Conservation (phyloP, 2,329 filamentous ascomycete species). For the Aureobasidium sp. region DNA sequence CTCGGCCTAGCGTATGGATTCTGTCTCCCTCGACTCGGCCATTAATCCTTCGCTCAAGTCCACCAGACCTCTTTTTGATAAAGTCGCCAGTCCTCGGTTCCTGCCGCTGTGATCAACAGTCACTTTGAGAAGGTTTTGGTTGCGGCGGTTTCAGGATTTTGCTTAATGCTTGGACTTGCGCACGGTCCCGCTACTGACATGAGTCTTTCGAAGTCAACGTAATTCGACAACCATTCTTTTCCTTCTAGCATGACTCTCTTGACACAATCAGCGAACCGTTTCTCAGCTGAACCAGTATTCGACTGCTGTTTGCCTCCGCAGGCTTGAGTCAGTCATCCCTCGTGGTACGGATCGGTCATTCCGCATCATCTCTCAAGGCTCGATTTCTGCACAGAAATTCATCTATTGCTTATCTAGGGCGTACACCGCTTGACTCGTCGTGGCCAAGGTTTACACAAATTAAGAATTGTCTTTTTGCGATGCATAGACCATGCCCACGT, state of each 20-base stretch:
- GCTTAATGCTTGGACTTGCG: neutral
- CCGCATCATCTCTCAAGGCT: neutral
- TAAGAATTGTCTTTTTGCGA: neutral
- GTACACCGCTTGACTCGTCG: neutral
- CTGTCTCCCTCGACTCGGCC: too few relatives aligned
- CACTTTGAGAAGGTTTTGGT: too few relatives aligned
- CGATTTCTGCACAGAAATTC: neutral
- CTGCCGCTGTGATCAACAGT: neutral
- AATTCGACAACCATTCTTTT: neutral
- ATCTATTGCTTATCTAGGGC: neutral
- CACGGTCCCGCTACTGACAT: neutral
- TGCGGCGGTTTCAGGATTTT: neutral
- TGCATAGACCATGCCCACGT: neutral
- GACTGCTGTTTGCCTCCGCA: neutral
- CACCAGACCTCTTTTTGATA: too few relatives aligned
- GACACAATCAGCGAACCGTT: neutral
- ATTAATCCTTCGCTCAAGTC: too few relatives aligned
- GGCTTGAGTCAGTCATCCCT: neutral
- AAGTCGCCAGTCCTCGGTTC: too few relatives aligned
- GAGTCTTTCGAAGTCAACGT: neutral
- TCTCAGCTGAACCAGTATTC: neutral
- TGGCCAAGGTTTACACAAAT: neutral
- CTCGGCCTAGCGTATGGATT: too few relatives aligned
- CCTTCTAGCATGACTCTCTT: neutral
- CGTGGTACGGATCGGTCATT: too few relatives aligned